A percentile compares a stretch with the other conserved stretches of the same genome.
These are phyloP conservation scores for Colletotrichum sp. DNA, from an alignment of 2,329 filamentous ascomycete genomes.

Conservation along the genomic window DNA sequence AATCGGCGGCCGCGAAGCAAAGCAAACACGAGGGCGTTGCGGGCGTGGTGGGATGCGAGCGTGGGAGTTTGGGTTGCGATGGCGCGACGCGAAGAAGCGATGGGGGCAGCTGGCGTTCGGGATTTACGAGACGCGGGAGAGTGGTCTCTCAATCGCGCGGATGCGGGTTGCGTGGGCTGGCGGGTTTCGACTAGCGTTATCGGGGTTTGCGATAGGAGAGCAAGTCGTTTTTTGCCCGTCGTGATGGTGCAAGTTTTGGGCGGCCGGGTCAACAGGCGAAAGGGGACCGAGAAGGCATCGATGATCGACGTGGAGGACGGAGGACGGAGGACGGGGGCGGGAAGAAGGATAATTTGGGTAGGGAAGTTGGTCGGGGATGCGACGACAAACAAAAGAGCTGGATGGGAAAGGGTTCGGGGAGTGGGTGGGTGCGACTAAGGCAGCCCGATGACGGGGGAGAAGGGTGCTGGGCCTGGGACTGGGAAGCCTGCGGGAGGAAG, in stretches of 20 bases:
- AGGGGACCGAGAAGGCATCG: conserved; percentile 16
- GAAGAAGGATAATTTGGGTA: neutral
- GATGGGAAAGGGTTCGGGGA: conserved; percentile 6
- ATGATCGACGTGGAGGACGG: conserved; percentile 17
- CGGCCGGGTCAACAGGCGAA: conserved; percentile 16
- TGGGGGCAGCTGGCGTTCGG: neutral
- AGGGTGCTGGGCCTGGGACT: neutral
- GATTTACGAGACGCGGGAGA: conserved; percentile 5
- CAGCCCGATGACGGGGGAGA: conserved; percentile 11
- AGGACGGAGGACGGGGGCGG: neutral
- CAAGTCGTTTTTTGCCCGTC: neutral
- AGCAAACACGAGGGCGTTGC: neutral
- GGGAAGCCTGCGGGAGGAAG: neutral
- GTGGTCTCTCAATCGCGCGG: conserved; percentile 7
- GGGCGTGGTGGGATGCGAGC: neutral
- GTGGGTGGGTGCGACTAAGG: conserved; percentile 20
- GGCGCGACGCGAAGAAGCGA: conserved; percentile 19
- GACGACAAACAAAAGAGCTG: conserved; percentile 10
- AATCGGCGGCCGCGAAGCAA: conserved; percentile 1
- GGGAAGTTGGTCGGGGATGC: conserved; percentile 16
- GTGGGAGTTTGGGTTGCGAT: neutral
- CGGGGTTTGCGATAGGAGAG: conserved; percentile 9
- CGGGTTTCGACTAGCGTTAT: conserved; percentile 9
- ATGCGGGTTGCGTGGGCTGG: neutral
- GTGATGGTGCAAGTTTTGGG: neutral